A percentile compares a stretch with the other conserved stretches of the same genome.
Conservation (phyloP, 2,329 filamentous ascomycete species). For the Talaromyces sp. region DNA sequence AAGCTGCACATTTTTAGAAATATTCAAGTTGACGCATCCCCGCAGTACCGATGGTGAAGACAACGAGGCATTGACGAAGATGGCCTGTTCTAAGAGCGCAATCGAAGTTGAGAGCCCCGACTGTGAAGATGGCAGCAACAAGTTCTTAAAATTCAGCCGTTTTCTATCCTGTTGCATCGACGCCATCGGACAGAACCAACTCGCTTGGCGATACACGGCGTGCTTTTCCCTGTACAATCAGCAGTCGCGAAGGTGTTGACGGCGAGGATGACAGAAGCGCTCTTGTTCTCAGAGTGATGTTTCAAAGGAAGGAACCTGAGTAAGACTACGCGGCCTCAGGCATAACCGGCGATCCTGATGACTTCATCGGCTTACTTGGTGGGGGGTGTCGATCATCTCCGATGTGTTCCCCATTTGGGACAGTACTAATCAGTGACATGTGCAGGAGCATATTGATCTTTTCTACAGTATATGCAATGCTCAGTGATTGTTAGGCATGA, state of each 20-base stretch:
- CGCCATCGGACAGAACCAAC: neutral
- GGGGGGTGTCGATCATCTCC: conserved; percentile 1
- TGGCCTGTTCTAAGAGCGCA: conserved; percentile 11
- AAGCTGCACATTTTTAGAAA: conserved; percentile 14
- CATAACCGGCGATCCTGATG: neutral
- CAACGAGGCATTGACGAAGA: conserved; percentile 10
- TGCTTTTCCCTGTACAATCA: neutral
- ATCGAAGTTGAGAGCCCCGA: conserved; percentile 1
- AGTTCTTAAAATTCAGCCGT: neutral
- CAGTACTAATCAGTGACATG: neutral
- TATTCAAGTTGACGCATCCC: conserved; percentile 4
- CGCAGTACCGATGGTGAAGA: conserved; percentile 14
- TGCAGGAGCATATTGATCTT: neutral
- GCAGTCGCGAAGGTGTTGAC: neutral
- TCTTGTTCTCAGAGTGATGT: neutral
- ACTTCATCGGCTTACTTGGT: conserved; percentile 4
- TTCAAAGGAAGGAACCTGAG: neutral
- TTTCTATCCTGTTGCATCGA: neutral
- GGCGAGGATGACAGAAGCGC: neutral
- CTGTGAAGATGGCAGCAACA: neutral
- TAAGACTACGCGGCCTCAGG: neutral
- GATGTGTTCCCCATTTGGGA: neutral
- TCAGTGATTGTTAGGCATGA: no score
- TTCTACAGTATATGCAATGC: neutral
- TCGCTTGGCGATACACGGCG: neutral